phyloP scores from a whole-genome alignment of 2,329 filamentous ascomycete genomes.

The Alternaria ventricosa region DNA sequence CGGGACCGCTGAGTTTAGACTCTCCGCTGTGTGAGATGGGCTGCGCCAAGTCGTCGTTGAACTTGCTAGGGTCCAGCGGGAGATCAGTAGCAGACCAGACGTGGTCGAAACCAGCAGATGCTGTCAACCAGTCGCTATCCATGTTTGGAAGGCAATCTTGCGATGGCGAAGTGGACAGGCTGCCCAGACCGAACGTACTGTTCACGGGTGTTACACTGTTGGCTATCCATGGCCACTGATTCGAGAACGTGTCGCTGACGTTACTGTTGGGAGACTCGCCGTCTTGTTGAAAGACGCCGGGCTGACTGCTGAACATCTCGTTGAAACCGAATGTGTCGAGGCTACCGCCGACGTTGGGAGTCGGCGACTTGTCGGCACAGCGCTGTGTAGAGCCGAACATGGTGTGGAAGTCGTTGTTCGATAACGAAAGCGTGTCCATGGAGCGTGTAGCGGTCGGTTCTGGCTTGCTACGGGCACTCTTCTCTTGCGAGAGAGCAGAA shows the following conservation, averaged over 20 bases:
- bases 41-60: conserved; percentile 43
- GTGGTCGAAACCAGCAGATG: conserved; percentile 44
- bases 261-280: conserved; percentile 45
- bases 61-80: conserved; percentile 48
- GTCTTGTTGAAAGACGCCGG: conserved; percentile 34
- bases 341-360: conserved; percentile 35
- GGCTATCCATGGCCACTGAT: conserved; percentile 44
- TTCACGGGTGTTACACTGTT: conserved; percentile 33
- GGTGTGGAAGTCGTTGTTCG: conserved; percentile 46
- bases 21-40: conserved; percentile 51
- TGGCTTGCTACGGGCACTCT: conserved; percentile 30
- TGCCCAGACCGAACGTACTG: conserved; percentile 41
- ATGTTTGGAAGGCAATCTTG: conserved; percentile 47
- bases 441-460: conserved; percentile 37
- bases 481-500: conserved; percentile 30
- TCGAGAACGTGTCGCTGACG: conserved; percentile 39
- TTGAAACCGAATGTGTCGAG: conserved; percentile 39
- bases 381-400: conserved; percentile 44
- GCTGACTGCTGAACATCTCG: conserved; percentile 38
- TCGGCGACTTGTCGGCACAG: conserved; percentile 32
- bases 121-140: conserved; percentile 45
- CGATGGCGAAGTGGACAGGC: conserved; percentile 49
- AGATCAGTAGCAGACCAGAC: conserved; percentile 51
- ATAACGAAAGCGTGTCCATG: conserved; percentile 45
- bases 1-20: conserved; percentile 49